These are phyloP conservation scores for Rhodofomes roseus DNA, from an alignment of 1,284 basidiomycete species.

Conservation along the genomic window DNA sequence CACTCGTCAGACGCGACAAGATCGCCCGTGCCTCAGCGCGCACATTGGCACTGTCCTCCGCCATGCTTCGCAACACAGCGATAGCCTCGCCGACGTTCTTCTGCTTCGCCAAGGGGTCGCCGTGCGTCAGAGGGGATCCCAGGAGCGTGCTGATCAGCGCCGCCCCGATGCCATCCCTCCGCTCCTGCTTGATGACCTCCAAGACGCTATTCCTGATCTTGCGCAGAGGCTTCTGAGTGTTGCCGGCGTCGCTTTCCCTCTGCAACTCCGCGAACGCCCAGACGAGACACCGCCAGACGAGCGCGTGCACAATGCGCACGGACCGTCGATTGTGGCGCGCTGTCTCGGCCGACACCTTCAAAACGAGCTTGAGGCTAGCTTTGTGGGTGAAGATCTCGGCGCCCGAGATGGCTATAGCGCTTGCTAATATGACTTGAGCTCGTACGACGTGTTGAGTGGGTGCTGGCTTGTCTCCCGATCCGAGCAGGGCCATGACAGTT, in stretches of 20 bases:
- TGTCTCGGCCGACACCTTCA: constrained; percentile 31
- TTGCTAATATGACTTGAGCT: constrained; percentile 38
- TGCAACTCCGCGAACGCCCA: constrained; percentile 44
- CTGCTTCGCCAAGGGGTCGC: constrained; percentile 8
- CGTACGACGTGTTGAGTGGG: constrained; percentile 30
- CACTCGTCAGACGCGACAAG: constrained; percentile 35
- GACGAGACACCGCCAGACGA: constrained; percentile 50
- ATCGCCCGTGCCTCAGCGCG: constrained; percentile 35
- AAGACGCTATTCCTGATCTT: constrained; percentile 30
- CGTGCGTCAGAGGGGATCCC: constrained; percentile 3
- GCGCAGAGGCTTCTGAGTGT: constrained; percentile 13
- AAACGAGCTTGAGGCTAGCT: constrained; percentile 36
- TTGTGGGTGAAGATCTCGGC: constrained; percentile 38
- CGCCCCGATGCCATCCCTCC: constrained; percentile 36
- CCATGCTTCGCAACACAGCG: constrained; percentile 35
- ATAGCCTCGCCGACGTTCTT: constrained; percentile 26
- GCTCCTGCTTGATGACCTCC: constrained; percentile 40
- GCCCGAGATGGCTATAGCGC: constrained; percentile 47
- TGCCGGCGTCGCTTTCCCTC: constrained; percentile 11
- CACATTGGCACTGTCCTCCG: constrained; percentile 26
- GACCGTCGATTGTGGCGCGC: constrained; percentile 29
- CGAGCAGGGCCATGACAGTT: constrained; percentile 14
- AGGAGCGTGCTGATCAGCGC: constrained; percentile 26
- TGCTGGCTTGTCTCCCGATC: constrained; percentile 22
- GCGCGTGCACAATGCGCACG: constrained; percentile 36